Evolutionary conservation across 306 rosid species (phyloP), one percentile per base, ranked within the genome.

Genomic region (Castanea sativa): DNA sequence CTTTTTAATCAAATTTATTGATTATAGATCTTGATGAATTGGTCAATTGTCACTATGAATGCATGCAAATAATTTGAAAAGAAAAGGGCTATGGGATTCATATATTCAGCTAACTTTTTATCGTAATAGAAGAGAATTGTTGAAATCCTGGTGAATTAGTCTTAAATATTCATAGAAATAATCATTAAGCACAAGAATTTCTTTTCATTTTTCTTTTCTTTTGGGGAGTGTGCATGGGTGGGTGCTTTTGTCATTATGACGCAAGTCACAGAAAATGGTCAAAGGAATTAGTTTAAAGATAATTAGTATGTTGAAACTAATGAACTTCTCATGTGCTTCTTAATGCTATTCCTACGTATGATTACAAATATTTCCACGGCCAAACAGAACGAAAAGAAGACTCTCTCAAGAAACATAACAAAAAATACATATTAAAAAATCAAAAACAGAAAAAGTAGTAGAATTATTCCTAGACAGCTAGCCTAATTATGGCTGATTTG

Each of bases 381-480:
- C 27, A 74, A 73, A 73, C 55, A 52, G 43, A 75, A 8, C 18
- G 35, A 77, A 85, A 79, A 45, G 69, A 79, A 76, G 53, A 25
- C 15, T 30, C 56, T 29, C 30, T 29, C 19, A 33, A 32, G 33
- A 30, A 8, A 64, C 30, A 38, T 7, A 38, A 7, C 45, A 38
- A 38, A 38, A 38, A 38, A 38, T 38, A 38, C 8, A 38, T 38
- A 6, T 51, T 15, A 33, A 29, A 32, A 52, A 35, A 2, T 38
- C 2, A 0, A 30, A 67, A 59, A 57, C 71, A 83, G 76, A 80
- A 38, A 49, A 43, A 68, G 27, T 25, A 60, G 18, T 41, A 70
- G 41, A 81, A 86, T 84, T 68, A 84, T 77, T 86, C 59, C 63
- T 12, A 77, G 81, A 82, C 87, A 89, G 88, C 86, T 88, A 78